phyloP scores from a whole-genome alignment of 140 eudicot species.

The Ambrosia hybrid region DNA sequence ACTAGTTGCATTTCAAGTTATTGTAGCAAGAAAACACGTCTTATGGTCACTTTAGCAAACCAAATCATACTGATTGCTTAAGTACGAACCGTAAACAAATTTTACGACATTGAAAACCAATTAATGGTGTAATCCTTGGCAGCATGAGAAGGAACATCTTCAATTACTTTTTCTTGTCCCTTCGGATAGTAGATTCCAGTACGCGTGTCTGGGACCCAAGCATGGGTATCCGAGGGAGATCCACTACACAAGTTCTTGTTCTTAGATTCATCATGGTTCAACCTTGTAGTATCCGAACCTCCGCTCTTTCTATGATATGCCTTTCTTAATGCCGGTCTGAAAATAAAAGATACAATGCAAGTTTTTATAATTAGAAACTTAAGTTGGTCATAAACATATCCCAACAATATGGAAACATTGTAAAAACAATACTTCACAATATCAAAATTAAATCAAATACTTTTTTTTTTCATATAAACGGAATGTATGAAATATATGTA shows the following conservation, averaged over 20 bases:
- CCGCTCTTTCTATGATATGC: slow-evolving; percentile 58
- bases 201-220: slow-evolving; percentile 64
- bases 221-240: slow-evolving; percentile 10
- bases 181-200: slow-evolving; percentile 72
- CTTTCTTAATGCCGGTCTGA: slow-evolving; percentile 55
- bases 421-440: too few relatives aligned
- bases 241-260: slow-evolving; percentile 26
- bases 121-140: slow-evolving; percentile 52
- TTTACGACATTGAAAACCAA: slow-evolving; percentile 52
- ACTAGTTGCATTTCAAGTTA: neutral
- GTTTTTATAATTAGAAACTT: neutral
- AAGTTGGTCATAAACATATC: neutral
- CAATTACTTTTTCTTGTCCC: slow-evolving; percentile 72
- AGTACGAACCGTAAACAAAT: slow-evolving; percentile 6
- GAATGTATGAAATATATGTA: neutral
- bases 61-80: neutral
- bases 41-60: slow-evolving; percentile 8
- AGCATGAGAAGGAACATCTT: slow-evolving; percentile 51
- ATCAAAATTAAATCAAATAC: neutral
- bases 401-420: neutral
- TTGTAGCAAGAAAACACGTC: slow-evolving; percentile 7
- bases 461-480: neutral
- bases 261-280: slow-evolving; percentile 55
- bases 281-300: slow-evolving; percentile 32
- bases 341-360: neutral